phyloP scores from a whole-genome alignment of 2,329 filamentous ascomycete species.

The Ophiostoma angusticollis region DNA sequence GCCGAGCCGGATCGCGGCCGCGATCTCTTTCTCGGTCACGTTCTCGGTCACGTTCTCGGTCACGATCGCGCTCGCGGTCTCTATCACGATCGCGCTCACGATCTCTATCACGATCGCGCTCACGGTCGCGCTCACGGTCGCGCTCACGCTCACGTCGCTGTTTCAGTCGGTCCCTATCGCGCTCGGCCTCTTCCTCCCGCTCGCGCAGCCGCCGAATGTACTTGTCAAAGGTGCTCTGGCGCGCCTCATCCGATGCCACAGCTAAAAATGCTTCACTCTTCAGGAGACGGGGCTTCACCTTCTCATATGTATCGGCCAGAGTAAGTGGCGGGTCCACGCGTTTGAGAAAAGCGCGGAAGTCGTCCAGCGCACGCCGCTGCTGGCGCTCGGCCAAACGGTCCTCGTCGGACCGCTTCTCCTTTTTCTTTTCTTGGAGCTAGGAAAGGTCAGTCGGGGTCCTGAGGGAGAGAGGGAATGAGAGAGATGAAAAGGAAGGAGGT shows the following conservation, averaged over 20 bases:
- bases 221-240: conserved; percentile 80
- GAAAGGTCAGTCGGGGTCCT: too few relatives aligned
- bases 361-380: conserved; percentile 73
- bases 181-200: conserved; percentile 72
- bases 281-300: conserved; percentile 66
- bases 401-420: conserved; percentile 67
- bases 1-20: neutral
- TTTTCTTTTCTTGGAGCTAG: conserved; percentile 78
- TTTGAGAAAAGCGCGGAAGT: conserved; percentile 75
- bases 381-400: conserved; percentile 76
- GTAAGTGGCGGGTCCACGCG: conserved; percentile 76
- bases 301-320: conserved; percentile 73
- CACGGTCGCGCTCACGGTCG: conserved; percentile 14
- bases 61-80: conserved; percentile 25
- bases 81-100: conserved; percentile 25
- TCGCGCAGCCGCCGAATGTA: conserved; percentile 82
- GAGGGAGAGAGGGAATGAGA: too few relatives aligned
- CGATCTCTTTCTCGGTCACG: conserved; percentile 51
- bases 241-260: conserved; percentile 69
- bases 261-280: conserved; percentile 75
- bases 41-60: neutral
- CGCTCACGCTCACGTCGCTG: conserved; percentile 43
- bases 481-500: too few relatives aligned
- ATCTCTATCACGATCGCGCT: conserved; percentile 30
- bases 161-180: conserved; percentile 46